These are phyloP conservation scores for Lodderomyces oxycetoniae DNA, from an alignment of 1,139 yeast genomes.

Conservation along the genomic window DNA sequence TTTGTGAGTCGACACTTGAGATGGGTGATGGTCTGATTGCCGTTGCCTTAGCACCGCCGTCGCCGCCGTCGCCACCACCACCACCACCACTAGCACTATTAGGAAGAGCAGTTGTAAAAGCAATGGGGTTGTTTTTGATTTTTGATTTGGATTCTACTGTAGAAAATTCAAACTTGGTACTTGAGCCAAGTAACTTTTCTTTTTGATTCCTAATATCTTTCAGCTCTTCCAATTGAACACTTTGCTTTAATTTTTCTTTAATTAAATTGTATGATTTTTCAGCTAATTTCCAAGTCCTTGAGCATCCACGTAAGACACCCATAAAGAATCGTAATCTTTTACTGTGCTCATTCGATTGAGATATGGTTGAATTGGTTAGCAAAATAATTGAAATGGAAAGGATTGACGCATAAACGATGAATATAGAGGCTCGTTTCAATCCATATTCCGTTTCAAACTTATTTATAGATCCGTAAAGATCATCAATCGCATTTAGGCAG, in stretches of 20 bases:
- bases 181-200: background rate
- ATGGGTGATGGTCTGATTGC: conserved; percentile 6
- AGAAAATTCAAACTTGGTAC: background rate
- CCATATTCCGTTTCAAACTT: conserved; percentile 39
- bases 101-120: background rate
- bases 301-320: conserved; percentile 31
- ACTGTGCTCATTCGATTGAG: conserved; percentile 22
- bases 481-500: conserved; percentile 41
- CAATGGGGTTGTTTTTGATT: too few species aligned
- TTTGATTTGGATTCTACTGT: background rate
- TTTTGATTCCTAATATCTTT: conserved; percentile 4
- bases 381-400: conserved; percentile 43
- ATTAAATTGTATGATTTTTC: conserved; percentile 44
- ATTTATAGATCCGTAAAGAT: conserved; percentile 35
- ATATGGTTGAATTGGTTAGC: conserved; percentile 31
- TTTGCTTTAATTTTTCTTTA: conserved; percentile 27
- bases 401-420: conserved; percentile 46
- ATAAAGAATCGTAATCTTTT: conserved; percentile 35
- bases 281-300: conserved; percentile 47
- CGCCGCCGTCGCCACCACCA: background rate
- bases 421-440: conserved; percentile 38
- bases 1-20: conserved; percentile 10
- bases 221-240: conserved; percentile 15
- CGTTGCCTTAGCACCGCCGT: background rate
- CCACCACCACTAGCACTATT: background rate